Base-by-base conservation (phyloP, 1,139 yeast species). In the Zygoascus hellenicus region DNA sequence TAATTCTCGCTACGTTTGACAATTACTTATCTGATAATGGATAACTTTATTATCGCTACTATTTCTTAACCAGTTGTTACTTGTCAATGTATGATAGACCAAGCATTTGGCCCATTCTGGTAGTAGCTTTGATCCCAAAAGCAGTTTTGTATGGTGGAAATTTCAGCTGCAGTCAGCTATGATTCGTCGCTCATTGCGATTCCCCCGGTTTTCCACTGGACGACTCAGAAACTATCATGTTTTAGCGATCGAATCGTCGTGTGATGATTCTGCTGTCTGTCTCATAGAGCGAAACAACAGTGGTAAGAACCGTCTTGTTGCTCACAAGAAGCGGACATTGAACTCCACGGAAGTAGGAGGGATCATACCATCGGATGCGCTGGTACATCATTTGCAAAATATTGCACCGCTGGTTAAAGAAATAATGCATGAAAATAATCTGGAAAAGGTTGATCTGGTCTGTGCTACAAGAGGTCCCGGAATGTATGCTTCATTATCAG, bases 381-480 rank as follows among this genome's bases (percentile, higher is more conserved):
- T 85, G 50, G 74, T 74, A 41, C 95, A 86, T 59, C 97, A 92
- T 61, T 84, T 87, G 54, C 53, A 62, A 19, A 66, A 69, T 15
- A 65, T 90, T 14, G 80, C 81, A 0, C 59, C 64, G 0, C 58
- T 78, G 16, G 76, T 79, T 0, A 51, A 63, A 22, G 57, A 65
- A 13, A 58, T 77, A 1, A 56, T 79, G 11, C 41, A 31, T 0
- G 53, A 60, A 14, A 57, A 69, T 43, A 59, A 61, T 1, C 48
- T 62, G 1, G 49, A 53, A 1, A 75, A 76, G 1, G 89, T 95
- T 0, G 96, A 87, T 60, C 61, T 92, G 40, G 75, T 92, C 2
- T 85, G 96, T 62, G 96, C 84, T 9, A 92, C 99, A 0, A 69
- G 95, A 56, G 99, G 99, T 0, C 99, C 99, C 0, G 99, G 99